Conservation (phyloP, 208 protist genomes). For the Crithidia thermophila region DNA sequence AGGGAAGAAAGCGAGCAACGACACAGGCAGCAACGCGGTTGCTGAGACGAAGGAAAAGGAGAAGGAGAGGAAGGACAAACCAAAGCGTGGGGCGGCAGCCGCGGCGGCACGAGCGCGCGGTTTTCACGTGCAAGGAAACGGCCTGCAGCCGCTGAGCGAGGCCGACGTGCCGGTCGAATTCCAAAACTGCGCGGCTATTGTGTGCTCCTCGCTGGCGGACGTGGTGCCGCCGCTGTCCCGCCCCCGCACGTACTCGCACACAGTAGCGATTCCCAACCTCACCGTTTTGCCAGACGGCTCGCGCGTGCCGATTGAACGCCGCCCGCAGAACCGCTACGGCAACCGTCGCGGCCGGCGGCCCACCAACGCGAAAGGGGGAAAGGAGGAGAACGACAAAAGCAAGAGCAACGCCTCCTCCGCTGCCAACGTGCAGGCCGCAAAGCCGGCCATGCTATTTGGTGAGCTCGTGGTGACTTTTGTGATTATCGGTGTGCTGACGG, state of each 20-base stretch:
- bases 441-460: constrained; percentile 35
- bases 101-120: background rate
- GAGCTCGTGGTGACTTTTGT: constrained; percentile 28
- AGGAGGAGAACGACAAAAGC: background rate
- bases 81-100: background rate
- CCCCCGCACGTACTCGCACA: constrained; percentile 70
- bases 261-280: constrained; percentile 41
- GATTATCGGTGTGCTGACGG: constrained; percentile 15
- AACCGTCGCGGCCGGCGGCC: background rate
- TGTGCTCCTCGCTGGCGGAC: constrained; percentile 42
- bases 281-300: constrained; percentile 37
- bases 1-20: background rate
- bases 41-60: background rate
- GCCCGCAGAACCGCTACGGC: constrained; percentile 7
- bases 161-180: constrained; percentile 19
- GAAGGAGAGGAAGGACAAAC: background rate
- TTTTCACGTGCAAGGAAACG: constrained; percentile 48
- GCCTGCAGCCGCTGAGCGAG: constrained; percentile 23
- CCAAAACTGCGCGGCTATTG: constrained; percentile 18
- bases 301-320: constrained; percentile 8
- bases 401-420: background rate
- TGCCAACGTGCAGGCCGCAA: background rate
- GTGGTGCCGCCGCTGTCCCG: constrained; percentile 37
- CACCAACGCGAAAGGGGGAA: background rate
- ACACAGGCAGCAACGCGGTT: background rate